Evolutionary conservation across 768 basidiomycete species (phyloP), one percentile per base, ranked within the genome.

Genomic region (Trametes cingulata): DNA sequence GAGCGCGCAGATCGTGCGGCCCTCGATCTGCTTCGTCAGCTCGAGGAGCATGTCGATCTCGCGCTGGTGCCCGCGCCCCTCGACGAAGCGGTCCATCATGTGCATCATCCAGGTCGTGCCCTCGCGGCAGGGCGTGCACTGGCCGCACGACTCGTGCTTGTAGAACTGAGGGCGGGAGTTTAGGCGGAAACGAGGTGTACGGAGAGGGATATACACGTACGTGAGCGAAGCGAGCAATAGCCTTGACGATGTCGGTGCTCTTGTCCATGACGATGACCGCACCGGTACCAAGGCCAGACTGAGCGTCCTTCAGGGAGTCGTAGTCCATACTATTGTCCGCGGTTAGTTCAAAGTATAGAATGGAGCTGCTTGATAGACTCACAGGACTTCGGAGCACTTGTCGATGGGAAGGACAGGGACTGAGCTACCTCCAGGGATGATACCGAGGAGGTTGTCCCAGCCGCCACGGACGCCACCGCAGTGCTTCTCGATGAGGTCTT

Each of bases 101-200:
- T 98, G 96, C 85, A 90, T 93, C 91, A 99, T 93, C 96, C 96
- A 98, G 0, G 94, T 97, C 2, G 96, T 98, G 37, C 95, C 94
- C 69, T 95, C 91, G 63, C 93, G 78, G 73, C 94, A 96, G 3
- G 95, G 94, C 12, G 94, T 95, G 68, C 95, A 98, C 72, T 98
- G 96, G 14, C 96, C 95, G 67, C 95, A 98, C 0, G 94, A 96
- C 72, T 98, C 96, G 76, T 98, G 96, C 75, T 97, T 96, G 81
- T 98, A 98, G 79, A 98, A 98, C 83, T 91, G 52, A 1, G 19
- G 14, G 35, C 6, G 56, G n/a, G 4, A 33, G 7, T 33, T 48
- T n/a, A 49, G 25, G 7, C 5, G 5, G 33, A 27, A 29, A 36
- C 22, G 36, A 20, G 17, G 52, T 7, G 37, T 13, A 14, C 1